Evolutionary conservation across 2,329 filamentous ascomycete genomes (phyloP).

Genomic region (Zasmidium citrigriseum): DNA sequence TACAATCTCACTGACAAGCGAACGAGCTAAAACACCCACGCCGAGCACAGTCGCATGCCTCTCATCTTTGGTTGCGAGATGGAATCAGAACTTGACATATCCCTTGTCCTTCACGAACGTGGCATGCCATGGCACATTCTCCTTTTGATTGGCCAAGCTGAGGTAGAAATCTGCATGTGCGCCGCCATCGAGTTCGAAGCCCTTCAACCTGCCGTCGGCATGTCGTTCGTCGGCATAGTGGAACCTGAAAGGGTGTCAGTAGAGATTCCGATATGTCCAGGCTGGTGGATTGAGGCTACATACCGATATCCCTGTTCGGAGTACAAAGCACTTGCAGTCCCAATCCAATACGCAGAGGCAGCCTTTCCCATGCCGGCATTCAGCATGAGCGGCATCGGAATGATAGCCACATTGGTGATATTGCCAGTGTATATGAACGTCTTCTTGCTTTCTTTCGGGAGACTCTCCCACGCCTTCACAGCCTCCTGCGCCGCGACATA

Average conservation of each 20-base stretch:
- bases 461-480: conserved; percentile 25
- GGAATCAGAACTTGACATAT: conserved; percentile 24
- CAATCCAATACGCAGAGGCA: conserved; percentile 40
- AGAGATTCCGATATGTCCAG: not conserved
- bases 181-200: conserved; percentile 31
- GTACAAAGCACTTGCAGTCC: conserved; percentile 37
- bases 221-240: conserved; percentile 55
- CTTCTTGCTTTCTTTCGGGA: conserved; percentile 34
- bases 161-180: conserved; percentile 40
- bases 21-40: too few species aligned
- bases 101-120: conserved; percentile 41
- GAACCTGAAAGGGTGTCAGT: conserved; percentile 40
- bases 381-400: conserved; percentile 33
- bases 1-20: too few species aligned
- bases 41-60: too few species aligned
- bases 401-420: conserved; percentile 34
- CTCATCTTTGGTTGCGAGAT: too few species aligned
- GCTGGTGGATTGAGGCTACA: conserved; percentile 5
- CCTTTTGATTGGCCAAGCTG: conserved; percentile 31
- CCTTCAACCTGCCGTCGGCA: conserved; percentile 39
- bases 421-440: conserved; percentile 49
- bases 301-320: conserved; percentile 39
- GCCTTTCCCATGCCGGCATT: conserved; percentile 45
- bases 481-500: conserved; percentile 45
- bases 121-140: conserved; percentile 36